These are phyloP conservation scores for Cyclotella cryptica DNA, from an alignment of 108 stramenopile species.

Conservation along the genomic window DNA sequence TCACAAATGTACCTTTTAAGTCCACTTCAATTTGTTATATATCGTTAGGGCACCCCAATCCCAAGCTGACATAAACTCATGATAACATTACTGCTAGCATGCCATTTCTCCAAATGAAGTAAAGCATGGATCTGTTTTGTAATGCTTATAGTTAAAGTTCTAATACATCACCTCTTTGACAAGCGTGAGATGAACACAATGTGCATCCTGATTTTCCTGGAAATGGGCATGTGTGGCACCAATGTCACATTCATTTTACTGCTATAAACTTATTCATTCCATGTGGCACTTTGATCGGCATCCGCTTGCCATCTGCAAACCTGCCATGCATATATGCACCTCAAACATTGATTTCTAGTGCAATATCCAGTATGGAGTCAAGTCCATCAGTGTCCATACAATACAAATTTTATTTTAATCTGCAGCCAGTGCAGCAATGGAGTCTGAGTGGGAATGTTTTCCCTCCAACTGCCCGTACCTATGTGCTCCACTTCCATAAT, in stretches of 20 bases:
- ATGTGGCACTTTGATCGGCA: background rate
- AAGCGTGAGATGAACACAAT: background rate
- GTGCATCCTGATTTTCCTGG: conserved; percentile 29
- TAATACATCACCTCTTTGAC: background rate
- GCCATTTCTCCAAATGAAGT: background rate
- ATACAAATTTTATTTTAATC: too few species aligned
- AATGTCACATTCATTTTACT: background rate
- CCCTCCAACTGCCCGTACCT: too few species aligned
- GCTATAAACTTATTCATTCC: background rate
- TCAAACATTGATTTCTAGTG: too few species aligned
- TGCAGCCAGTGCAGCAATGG: too few species aligned
- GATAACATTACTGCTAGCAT: background rate
- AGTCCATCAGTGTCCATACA: too few species aligned
- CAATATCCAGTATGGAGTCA: too few species aligned
- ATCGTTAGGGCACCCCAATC: background rate
- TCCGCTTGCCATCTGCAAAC: background rate
- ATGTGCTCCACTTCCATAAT: too few species aligned
- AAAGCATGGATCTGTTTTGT: background rate
- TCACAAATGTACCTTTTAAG: background rate
- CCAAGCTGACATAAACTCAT: background rate
- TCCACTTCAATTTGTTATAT: background rate
- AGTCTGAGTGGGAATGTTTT: too few species aligned
- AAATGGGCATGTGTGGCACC: conserved; percentile 10
- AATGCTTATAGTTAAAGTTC: background rate
- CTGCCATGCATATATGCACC: background rate